Conservation (phyloP, 1,139 yeast genomes). For the Hansenula lynferdii region DNA sequence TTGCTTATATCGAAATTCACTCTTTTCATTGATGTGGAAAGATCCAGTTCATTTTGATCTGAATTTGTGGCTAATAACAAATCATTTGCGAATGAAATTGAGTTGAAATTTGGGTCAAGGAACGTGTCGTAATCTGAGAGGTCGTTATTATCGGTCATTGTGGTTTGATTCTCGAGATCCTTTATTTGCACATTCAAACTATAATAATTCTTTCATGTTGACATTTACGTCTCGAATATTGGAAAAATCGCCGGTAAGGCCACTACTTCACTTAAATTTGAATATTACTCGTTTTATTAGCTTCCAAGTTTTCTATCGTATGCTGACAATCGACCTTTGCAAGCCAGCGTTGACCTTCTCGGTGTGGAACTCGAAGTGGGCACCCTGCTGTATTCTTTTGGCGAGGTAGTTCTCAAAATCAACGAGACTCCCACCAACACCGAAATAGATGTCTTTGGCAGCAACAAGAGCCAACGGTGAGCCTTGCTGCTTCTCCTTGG, state of each 20-base stretch:
- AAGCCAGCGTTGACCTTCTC: slow-evolving; percentile 29
- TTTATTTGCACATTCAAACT: too few species aligned
- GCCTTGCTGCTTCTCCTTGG: slow-evolving; percentile 4
- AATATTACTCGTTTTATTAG: too few species aligned
- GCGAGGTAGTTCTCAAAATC: slow-evolving; percentile 55
- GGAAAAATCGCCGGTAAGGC: not conserved
- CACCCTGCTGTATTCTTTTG: slow-evolving; percentile 15
- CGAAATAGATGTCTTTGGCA: slow-evolving; percentile 91
- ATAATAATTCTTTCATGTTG: too few species aligned
- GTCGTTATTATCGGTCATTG: slow-evolving; percentile 19
- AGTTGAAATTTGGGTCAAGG: slow-evolving; percentile 50
- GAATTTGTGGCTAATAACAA: slow-evolving; percentile 59
- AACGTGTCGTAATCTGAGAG: slow-evolving; percentile 62
- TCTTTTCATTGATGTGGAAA: slow-evolving; percentile 68
- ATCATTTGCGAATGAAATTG: slow-evolving; percentile 59
- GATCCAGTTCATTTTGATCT: slow-evolving; percentile 56
- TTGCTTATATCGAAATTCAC: slow-evolving; percentile 72
- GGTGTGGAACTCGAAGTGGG: slow-evolving; percentile 18
- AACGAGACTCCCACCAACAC: slow-evolving; percentile 91
- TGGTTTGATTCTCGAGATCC: too few species aligned
- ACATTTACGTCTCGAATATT: too few species aligned
- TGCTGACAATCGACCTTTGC: slow-evolving; percentile 30
- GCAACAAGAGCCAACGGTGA: slow-evolving; percentile 49
- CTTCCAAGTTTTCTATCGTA: slow-evolving; percentile 6
- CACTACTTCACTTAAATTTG: not conserved